Base-by-base conservation (phyloP, 192 early-diverging fungal species). In the Chytriomyces sp. region DNA sequence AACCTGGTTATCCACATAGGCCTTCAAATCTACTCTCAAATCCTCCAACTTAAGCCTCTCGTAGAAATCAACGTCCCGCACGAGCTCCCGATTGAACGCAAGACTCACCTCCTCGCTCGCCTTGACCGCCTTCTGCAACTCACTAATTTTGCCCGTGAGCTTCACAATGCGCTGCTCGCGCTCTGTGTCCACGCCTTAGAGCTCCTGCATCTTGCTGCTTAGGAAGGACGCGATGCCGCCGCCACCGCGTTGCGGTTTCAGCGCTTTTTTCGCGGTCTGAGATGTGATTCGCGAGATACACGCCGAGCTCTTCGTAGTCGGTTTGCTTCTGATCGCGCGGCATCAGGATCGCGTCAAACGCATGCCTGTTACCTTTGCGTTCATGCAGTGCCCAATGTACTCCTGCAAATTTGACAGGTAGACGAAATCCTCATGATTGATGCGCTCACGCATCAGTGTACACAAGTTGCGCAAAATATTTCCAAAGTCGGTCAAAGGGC, bases 251-350 rank as follows among this genome's bases (percentile, higher is more conserved):
- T 89, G 90, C 52, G 90, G 86, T 75, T 86, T 85, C 32, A 87
- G 54, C 53, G 91, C 81, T 7, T 89, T 81, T n/a, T 28, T 94
- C 93, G 39, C 89, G 85, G 54, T 98, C 94, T 0, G 85, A 70
- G 0, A 78, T 75, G 26, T 91, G 82, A 59, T 89, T 88, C 72
- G 91, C 86, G 56, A 96, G 77, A 52, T 91, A 95, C 57, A 84
- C 82, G 6, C 89, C 86, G 49, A 98, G 79, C 56, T 92, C 95
- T 81, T 98, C 95, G 76, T 90, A 90, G 82, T 98, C 96, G 6
- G 96, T 82, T 81, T 98, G 96, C 80, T 97, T 97, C 78, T 98
- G 94, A 79, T 98, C 96, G 25, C 95, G 80, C 59, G 85, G 70
- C 64, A 85, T 88, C 30, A 98, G 82, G 39, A 91, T 84, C 61